Conservation (phyloP, 176 grass and related monocot genomes). For the Bothriochloa decipiens region DNA sequence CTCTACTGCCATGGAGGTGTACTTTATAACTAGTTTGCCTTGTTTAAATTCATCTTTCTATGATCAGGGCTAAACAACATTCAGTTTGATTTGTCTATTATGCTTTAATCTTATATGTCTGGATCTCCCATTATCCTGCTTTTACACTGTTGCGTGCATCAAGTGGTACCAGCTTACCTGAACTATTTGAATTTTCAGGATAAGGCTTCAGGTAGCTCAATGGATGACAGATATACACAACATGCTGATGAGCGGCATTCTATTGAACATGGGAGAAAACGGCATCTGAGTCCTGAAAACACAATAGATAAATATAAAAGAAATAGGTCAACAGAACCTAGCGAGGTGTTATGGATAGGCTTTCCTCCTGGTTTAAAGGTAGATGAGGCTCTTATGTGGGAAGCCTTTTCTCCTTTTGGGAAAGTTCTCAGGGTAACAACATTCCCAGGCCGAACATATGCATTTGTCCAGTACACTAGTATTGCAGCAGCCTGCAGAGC, state of each 20-base stretch:
- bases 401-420: slow-evolving; percentile 80
- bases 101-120: slow-evolving; percentile 3
- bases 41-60: slow-evolving; percentile 3
- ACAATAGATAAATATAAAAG: slow-evolving; percentile 61
- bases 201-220: slow-evolving; percentile 53
- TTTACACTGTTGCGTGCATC: slow-evolving; percentile 34
- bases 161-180: slow-evolving; percentile 48
- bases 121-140: slow-evolving; percentile 24
- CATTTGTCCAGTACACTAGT: slow-evolving; percentile 78
- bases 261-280: slow-evolving; percentile 60
- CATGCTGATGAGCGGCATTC: slow-evolving; percentile 53
- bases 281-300: slow-evolving; percentile 63
- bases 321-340: slow-evolving; percentile 69
- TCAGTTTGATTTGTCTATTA: neutral
- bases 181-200: slow-evolving; percentile 86
- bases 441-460: slow-evolving; percentile 87
- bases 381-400: slow-evolving; percentile 69
- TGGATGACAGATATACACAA: slow-evolving; percentile 62
- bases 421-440: slow-evolving; percentile 80
- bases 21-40: neutral
- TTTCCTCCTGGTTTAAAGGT: slow-evolving; percentile 71
- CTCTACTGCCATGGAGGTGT: slow-evolving; percentile 27
- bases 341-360: slow-evolving; percentile 95
- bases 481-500: slow-evolving; percentile 82
- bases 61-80: neutral